These are phyloP conservation scores for Boletus rubropictus DNA, from an alignment of 768 basidiomycete species.

Conservation along the genomic window DNA sequence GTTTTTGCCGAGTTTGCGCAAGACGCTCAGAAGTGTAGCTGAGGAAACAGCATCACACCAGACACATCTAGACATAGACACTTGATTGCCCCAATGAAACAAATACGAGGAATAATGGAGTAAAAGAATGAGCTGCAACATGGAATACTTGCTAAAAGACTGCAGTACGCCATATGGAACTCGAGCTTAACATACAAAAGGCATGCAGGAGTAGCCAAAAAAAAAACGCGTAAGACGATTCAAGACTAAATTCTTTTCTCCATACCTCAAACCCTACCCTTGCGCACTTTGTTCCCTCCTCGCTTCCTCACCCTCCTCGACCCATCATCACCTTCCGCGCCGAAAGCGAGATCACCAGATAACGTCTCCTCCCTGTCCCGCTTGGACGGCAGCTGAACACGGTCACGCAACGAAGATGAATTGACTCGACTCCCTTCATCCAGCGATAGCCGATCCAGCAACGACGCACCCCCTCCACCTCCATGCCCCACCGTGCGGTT, in stretches of 20 bases:
- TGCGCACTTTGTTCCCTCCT: constrained; percentile 21
- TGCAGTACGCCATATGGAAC: constrained; percentile 3
- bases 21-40: neutral
- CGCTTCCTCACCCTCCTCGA: constrained; percentile 21
- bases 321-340: constrained; percentile 21
- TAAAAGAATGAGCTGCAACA: constrained; percentile 9
- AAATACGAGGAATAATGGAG: constrained; percentile 20
- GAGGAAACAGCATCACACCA: neutral
- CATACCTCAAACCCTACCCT: constrained; percentile 12
- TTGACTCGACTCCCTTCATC: constrained; percentile 12
- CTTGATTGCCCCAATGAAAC: constrained; percentile 6
- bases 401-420: constrained; percentile 31
- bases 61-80: neutral
- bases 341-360: constrained; percentile 7
- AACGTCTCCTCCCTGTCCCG: constrained; percentile 29
- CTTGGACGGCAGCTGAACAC: constrained; percentile 35
- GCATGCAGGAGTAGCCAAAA: neutral
- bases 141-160: neutral
- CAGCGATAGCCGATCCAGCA: constrained; percentile 36
- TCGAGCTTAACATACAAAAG: neutral
- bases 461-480: constrained; percentile 27
- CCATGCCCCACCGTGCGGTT: neutral
- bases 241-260: neutral
- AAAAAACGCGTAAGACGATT: neutral
- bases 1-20: constrained; percentile 18